These are phyloP conservation scores for Cercospora zeina DNA, from an alignment of 2,329 filamentous ascomycete genomes.

Conservation along the genomic window DNA sequence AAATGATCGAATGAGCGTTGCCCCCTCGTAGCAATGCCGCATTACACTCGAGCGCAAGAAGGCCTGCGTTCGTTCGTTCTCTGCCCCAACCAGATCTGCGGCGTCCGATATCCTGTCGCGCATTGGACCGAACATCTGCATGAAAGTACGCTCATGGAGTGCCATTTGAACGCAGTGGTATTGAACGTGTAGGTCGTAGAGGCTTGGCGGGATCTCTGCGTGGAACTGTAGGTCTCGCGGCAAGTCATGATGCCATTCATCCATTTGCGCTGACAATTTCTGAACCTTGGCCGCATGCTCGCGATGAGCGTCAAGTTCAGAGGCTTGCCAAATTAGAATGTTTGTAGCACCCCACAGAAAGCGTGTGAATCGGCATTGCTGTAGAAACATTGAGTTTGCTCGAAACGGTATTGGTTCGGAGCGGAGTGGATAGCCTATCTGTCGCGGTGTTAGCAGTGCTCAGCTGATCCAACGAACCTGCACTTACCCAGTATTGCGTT, in stretches of 20 bases:
- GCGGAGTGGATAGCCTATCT: slow-evolving; percentile 13
- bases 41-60: slow-evolving; percentile 2
- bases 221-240: slow-evolving; percentile 1
- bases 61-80: neutral
- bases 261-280: neutral
- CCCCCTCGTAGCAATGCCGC: slow-evolving; percentile 13
- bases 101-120: neutral
- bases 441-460: neutral
- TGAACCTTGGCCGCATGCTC: slow-evolving; percentile 2
- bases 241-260: slow-evolving; percentile 1
- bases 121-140: slow-evolving; percentile 12
- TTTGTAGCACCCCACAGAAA: slow-evolving; percentile 14
- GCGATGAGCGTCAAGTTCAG: slow-evolving; percentile 3
- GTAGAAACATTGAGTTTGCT: slow-evolving; percentile 7
- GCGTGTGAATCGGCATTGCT: slow-evolving; percentile 9
- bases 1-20: slow-evolving; percentile 8
- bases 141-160: slow-evolving; percentile 13
- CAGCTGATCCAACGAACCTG: neutral
- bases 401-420: slow-evolving; percentile 3
- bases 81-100: neutral
- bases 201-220: slow-evolving; percentile 1
- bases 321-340: slow-evolving; percentile 13
- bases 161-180: slow-evolving; percentile 16
- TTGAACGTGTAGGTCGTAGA: slow-evolving; percentile 16
- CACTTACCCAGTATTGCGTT: slow-evolving; percentile 7